Base-by-base conservation (phyloP, 1,284 basidiomycete genomes). In the Cystobasidium slooffiae region DNA sequence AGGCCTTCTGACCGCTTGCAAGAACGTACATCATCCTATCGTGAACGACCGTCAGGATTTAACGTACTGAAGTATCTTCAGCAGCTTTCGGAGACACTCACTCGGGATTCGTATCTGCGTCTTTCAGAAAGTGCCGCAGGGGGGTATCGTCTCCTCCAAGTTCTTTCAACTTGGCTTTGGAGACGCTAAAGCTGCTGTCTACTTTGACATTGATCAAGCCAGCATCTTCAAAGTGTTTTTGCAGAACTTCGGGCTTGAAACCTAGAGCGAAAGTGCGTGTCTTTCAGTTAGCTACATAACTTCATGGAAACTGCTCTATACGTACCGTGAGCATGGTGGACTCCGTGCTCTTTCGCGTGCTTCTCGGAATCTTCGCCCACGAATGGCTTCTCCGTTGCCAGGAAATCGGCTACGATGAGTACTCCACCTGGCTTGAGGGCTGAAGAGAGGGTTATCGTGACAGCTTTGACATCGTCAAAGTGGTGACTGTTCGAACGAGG, bases 391-490 rank as follows among this genome's bases (percentile, higher is more conserved):
- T 51, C 47, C 18, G 44, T 47, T 5, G 64, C 39, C 16, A 66
- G n/a, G 20, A 43, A 66, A 22, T 66, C 64, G 7, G 64, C 64
- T 1, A 66, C 64, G 7, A 66, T 53, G n/a, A 66, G 31, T 6
- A 46, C 8, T n/a, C 64, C 64, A 22, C 64, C 64, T 39, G 64
- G 49, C 37, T 66, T 66, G 0, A 66, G 47, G 14, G 39, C 49
- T 16, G 49, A 46, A 9, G 64, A 22, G 20, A 66, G 24, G 6
- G 31, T 66, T 8, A 49, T 49, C 24, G 64, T 66, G 39, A 66
- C 64, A 10, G 41, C 64, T 66, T 66, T 20, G 18, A 66, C 64
- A 53, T 66, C 64, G 31, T 53, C 18, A 22, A 66, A 66, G 37
- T 66, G 64, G 46, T 66, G 64, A 37, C 64, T 66, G 64, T 39